Conservation (phyloP, 179 eudicot species). For the Heliamphora pulchella region DNA sequence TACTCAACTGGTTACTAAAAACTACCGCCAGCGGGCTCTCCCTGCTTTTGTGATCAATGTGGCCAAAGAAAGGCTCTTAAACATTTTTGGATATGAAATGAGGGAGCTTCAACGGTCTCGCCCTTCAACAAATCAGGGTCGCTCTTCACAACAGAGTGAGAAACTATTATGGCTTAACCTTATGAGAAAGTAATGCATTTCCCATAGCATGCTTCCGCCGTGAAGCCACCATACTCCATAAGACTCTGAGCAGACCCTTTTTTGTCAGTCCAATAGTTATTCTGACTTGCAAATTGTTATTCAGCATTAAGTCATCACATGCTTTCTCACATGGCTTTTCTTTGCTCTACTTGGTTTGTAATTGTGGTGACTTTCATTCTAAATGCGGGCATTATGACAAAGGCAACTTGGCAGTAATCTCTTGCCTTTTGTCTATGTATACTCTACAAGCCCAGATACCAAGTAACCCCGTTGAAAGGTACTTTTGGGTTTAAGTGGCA, state of each 20-base stretch:
- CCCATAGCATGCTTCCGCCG: neutral
- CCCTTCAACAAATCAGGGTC: constrained; percentile 43
- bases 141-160: constrained; percentile 61
- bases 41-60: constrained; percentile 71
- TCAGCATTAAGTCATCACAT: neutral
- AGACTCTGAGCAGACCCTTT: neutral
- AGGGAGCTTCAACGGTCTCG: constrained; percentile 85
- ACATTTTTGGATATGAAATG: constrained; percentile 79
- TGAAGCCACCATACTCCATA: neutral
- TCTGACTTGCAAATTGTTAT: neutral
- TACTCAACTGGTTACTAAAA: constrained; percentile 60
- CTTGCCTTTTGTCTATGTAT: constrained; percentile 1
- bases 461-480: neutral
- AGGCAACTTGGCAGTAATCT: neutral
- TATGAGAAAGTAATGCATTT: neutral
- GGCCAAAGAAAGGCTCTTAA: constrained; percentile 63
- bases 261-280: neutral
- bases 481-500: neutral
- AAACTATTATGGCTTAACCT: constrained; percentile 8
- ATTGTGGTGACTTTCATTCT: neutral
- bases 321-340: neutral
- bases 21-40: constrained; percentile 62
- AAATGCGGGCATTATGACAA: neutral
- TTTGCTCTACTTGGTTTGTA: neutral
- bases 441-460: neutral